phyloP scores from a whole-genome alignment of 345 rosid genomes.

The Syzygium oleosum region DNA sequence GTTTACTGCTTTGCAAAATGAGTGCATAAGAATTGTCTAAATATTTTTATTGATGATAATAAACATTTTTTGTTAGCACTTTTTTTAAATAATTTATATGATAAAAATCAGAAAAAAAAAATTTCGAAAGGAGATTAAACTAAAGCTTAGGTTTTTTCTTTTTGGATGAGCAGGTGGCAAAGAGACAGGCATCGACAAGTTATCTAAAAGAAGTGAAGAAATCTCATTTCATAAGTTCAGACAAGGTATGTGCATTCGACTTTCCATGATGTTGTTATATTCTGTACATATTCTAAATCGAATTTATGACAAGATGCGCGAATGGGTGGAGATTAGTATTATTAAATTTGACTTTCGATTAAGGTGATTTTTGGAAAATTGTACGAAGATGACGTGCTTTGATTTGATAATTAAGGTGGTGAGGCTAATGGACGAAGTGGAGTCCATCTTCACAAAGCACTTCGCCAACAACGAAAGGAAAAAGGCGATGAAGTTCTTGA shows the following conservation, averaged over 20 bases:
- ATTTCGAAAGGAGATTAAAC: not conserved
- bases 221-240: constrained; percentile 86
- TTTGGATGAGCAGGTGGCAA: constrained; percentile 47
- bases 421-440: constrained; percentile 96
- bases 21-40: not conserved
- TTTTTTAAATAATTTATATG: not conserved
- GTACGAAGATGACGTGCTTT: not conserved
- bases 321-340: not conserved
- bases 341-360: not conserved
- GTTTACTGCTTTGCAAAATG: not conserved
- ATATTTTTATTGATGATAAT: not conserved
- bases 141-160: not conserved
- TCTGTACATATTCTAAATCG: not conserved
- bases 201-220: constrained; percentile 82
- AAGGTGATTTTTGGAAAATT: not conserved
- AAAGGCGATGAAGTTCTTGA: constrained; percentile 93
- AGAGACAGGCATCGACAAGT: constrained; percentile 72
- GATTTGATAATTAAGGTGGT: constrained; percentile 42
- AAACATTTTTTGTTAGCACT: not conserved
- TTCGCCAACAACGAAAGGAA: constrained; percentile 93
- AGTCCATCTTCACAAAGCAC: constrained; percentile 92
- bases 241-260: constrained; percentile 46
- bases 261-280: not conserved
- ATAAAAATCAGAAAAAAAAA: not conserved
- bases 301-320: not conserved